phyloP scores from a whole-genome alignment of 1,139 yeast species.

The Yarrowia galli region DNA sequence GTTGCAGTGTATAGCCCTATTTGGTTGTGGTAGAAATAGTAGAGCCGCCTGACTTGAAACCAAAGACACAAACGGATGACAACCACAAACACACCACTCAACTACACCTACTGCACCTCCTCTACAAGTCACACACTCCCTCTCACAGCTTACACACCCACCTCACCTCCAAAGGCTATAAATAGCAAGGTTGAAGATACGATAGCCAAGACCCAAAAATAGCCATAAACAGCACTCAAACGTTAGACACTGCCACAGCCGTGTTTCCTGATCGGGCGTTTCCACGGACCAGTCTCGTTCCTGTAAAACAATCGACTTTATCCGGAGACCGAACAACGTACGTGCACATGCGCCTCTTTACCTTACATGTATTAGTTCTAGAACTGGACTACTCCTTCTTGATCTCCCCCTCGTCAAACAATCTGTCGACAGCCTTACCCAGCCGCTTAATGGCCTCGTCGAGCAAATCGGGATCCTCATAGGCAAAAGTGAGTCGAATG shows the following conservation, averaged over 20 bases:
- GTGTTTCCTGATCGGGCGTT: not conserved
- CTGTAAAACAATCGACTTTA: not conserved
- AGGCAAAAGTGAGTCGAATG: conserved; percentile 52
- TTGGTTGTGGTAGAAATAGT: too few species aligned
- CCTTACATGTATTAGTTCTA: not conserved
- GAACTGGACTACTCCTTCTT: not conserved
- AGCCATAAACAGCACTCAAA: not conserved
- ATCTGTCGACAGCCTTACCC: conserved; percentile 44
- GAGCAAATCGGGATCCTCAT: conserved; percentile 46
- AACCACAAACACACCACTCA: too few species aligned
- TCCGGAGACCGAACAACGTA: not conserved
- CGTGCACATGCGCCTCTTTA: too few species aligned
- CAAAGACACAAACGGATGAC: too few species aligned
- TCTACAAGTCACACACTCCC: not conserved
- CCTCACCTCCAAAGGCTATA: not conserved
- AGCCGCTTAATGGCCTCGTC: conserved; percentile 45
- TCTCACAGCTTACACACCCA: not conserved
- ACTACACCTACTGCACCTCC: too few species aligned
- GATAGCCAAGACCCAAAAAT: not conserved
- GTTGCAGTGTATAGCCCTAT: not conserved
- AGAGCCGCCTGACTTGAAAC: too few species aligned
- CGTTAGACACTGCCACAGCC: conserved; percentile 9
- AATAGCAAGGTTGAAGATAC: conserved; percentile 13
- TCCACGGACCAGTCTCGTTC: too few species aligned
- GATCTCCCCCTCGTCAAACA: conserved; percentile 39